These are phyloP conservation scores for Dictyostelium intermedium DNA, from an alignment of 78 protist genomes.

Conservation along the genomic window DNA sequence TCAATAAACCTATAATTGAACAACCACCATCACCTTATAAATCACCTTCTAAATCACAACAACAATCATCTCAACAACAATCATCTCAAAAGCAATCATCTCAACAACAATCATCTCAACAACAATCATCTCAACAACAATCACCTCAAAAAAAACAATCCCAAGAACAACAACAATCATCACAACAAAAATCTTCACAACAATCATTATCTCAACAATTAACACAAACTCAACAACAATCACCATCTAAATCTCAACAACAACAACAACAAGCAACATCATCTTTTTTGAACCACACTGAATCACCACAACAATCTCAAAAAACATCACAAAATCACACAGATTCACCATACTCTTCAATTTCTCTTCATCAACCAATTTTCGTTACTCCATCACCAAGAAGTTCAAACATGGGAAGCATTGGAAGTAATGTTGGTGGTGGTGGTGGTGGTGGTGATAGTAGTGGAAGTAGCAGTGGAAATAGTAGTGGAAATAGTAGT, in stretches of 20 bases:
- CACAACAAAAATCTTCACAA: neutral
- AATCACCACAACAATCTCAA: neutral
- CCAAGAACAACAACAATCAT: neutral
- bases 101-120: neutral
- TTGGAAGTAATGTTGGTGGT: neutral
- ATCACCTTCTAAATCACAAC: slow-evolving; percentile 30
- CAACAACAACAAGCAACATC: neutral
- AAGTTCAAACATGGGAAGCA: neutral
- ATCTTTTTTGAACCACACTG: neutral
- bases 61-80: neutral
- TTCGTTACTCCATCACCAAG: neutral
- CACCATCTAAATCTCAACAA: slow-evolving; percentile 18
- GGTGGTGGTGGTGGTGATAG: neutral
- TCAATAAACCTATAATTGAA: neutral
- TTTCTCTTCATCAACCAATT: slow-evolving; percentile 1
- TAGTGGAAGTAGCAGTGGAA: neutral
- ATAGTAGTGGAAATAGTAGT: neutral
- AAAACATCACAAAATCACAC: neutral
- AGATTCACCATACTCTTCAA: neutral
- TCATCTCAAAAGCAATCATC: neutral
- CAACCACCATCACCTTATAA: neutral
- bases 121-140: slow-evolving; percentile 2
- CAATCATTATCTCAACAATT: no score
- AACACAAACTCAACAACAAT: neutral
- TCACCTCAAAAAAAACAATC: neutral